These are phyloP conservation scores for Jaminaea rosea DNA, from an alignment of 1,284 basidiomycete species.

Conservation along the genomic window DNA sequence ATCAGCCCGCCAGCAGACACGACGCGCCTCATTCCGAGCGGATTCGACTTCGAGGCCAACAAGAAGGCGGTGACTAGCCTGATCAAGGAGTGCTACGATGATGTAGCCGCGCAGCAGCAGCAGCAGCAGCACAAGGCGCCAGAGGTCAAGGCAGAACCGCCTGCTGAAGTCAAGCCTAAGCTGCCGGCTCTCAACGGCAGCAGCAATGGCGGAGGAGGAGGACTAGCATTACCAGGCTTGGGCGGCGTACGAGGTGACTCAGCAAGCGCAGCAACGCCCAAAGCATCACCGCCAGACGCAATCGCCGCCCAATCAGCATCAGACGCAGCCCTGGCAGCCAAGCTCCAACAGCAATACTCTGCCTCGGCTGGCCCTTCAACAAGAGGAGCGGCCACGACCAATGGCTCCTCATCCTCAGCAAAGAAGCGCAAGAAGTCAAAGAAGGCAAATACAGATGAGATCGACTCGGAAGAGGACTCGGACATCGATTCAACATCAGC, in stretches of 20 bases:
- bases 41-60: constrained; percentile 28
- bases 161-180: too few species aligned
- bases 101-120: constrained; percentile 13
- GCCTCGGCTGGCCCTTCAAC: neutral
- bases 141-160: too few species aligned
- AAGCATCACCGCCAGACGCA: neutral
- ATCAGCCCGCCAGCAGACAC: constrained; percentile 3
- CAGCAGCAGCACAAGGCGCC: too few species aligned
- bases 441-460: constrained; percentile 3
- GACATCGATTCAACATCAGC: constrained; percentile 9
- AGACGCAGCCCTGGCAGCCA: neutral
- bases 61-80: constrained; percentile 36
- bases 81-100: constrained; percentile 39
- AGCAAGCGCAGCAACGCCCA: constrained; percentile 5
- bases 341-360: neutral
- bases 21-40: constrained; percentile 18
- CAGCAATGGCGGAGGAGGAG: too few species aligned
- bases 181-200: too few species aligned
- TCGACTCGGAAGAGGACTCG: constrained; percentile 8
- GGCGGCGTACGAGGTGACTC: constrained; percentile 29
- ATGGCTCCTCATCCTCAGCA: constrained; percentile 6
- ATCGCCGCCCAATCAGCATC: neutral
- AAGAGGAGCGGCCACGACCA: constrained; percentile 1
- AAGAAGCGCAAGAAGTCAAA: constrained; percentile 9
- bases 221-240: constrained; percentile 30